Percentiles rank a stretch among this genome's conserved stretches.
phyloP scores from a whole-genome alignment of 192 early-diverging fungal genomes.

The Coemansia sp. region DNA sequence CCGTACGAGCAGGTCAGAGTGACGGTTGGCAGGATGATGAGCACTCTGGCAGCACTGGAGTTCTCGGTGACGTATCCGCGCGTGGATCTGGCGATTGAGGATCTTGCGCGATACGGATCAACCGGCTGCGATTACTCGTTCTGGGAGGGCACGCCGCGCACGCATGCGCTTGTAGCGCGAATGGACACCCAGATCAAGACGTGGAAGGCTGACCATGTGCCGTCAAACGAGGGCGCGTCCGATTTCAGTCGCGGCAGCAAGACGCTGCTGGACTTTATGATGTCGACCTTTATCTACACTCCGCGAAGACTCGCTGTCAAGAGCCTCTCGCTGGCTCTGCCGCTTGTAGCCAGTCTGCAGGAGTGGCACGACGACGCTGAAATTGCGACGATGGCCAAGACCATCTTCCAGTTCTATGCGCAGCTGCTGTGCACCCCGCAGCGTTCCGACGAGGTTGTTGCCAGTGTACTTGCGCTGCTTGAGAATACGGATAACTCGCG shows the following conservation, averaged over 20 bases:
- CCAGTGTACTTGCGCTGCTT: conserved; percentile 36
- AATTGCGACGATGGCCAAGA: conserved; percentile 29
- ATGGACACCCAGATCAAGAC: conserved; percentile 24
- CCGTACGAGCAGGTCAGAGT: conserved; percentile 93
- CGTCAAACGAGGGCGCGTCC: conserved; percentile 49
- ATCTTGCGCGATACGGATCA: conserved; percentile 40
- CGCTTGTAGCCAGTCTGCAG: conserved; percentile 37
- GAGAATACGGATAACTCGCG: conserved; percentile 57
- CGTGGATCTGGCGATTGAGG: conserved; percentile 49
- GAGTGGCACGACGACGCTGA: conserved; percentile 53
- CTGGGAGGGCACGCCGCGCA: conserved; percentile 38
- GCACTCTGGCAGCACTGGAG: conserved; percentile 62
- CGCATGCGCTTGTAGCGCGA: conserved; percentile 25
- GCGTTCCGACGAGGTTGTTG: conserved; percentile 28
- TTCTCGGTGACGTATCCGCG: conserved; percentile 61
- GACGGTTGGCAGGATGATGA: conserved; percentile 70
- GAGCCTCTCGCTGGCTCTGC: conserved; percentile 31
- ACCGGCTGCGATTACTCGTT: conserved; percentile 52
- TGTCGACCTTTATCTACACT: conserved; percentile 31
- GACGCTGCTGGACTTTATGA: conserved; percentile 36
- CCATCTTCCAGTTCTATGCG: conserved; percentile 34
- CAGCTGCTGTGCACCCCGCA: conserved; percentile 42
- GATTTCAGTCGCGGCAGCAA: conserved; percentile 54
- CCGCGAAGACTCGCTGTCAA: conserved; percentile 33
- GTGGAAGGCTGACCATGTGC: conserved; percentile 45